phyloP scores from a whole-genome alignment of 1,284 basidiomycete species.

The Ceratorhiza oryzae-sativae region DNA sequence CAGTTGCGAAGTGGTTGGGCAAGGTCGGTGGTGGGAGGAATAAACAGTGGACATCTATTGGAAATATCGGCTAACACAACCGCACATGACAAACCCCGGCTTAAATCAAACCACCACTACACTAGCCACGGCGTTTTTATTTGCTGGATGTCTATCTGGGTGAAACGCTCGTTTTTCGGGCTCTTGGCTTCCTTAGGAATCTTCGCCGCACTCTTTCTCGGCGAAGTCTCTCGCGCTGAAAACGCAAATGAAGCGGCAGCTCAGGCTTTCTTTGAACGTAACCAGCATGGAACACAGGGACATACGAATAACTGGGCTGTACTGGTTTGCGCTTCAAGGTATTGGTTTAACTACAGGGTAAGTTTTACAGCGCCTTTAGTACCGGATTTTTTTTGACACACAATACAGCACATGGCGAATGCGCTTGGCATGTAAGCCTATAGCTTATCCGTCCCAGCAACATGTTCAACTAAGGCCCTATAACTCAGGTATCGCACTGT shows the following conservation, averaged over 20 bases:
- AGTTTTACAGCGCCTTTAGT: conserved; percentile 48
- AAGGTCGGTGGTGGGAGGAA: conserved; percentile 16
- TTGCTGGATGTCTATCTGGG: conserved; percentile 33
- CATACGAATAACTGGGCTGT: conserved; percentile 99
- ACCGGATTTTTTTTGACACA: conserved; percentile 18
- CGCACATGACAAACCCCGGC: not conserved
- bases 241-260: conserved; percentile 37
- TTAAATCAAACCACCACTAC: conserved; percentile 22
- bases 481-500: conserved; percentile 91
- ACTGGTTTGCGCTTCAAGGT: conserved; percentile 90
- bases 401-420: conserved; percentile 92
- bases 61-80: conserved; percentile 19
- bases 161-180: conserved; percentile 28
- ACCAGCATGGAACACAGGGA: conserved; percentile 45
- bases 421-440: conserved; percentile 86
- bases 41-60: not conserved
- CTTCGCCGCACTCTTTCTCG: conserved; percentile 29
- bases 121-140: conserved; percentile 11
- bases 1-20: not conserved
- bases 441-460: too few species aligned
- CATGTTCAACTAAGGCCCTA: too few species aligned
- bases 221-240: conserved; percentile 36
- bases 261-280: conserved; percentile 43
- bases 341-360: conserved; percentile 99
- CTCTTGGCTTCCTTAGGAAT: conserved; percentile 34